phyloP scores from a whole-genome alignment of 73 alveolate genomes.

The Paramecium caudatum region DNA sequence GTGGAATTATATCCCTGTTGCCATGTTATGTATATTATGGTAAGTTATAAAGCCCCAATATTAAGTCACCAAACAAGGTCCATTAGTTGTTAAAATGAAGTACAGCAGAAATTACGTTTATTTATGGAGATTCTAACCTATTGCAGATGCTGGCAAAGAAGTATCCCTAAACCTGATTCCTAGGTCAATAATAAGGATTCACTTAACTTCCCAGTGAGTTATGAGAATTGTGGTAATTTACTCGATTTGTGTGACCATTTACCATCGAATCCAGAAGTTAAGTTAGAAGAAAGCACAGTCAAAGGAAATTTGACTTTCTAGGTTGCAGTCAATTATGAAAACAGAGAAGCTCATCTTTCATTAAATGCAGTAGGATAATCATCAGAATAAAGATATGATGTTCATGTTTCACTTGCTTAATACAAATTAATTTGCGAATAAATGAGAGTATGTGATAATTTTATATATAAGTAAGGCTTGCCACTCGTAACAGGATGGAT shows the following conservation, averaged over 20 bases:
- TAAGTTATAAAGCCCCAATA: not conserved
- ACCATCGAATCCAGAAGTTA: not conserved
- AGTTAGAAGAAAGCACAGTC: not conserved
- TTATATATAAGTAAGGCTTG: not conserved
- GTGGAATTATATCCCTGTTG: not conserved
- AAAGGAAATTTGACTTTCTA: not conserved
- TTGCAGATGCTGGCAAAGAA: slow-evolving; percentile 5
- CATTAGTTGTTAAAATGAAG: slow-evolving; percentile 3
- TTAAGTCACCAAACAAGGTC: not conserved
- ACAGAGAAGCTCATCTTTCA: not conserved
- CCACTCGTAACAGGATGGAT: slow-evolving; percentile 27
- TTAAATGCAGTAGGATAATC: not conserved
- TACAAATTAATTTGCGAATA: slow-evolving; percentile 12
- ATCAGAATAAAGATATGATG: slow-evolving; percentile 8
- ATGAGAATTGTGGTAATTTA: not conserved
- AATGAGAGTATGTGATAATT: not conserved
- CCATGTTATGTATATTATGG: slow-evolving; percentile 1
- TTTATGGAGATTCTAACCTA: slow-evolving; percentile 43
- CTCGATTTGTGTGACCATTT: not conserved
- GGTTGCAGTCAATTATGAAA: not conserved
- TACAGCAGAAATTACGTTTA: slow-evolving; percentile 16
- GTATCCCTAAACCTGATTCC: not conserved
- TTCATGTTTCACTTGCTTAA: not conserved
- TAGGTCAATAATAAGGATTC: slow-evolving; percentile 42
- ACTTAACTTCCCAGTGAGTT: not conserved